These are phyloP conservation scores for Arthrobotrys megalospora DNA, from an alignment of 2,329 filamentous ascomycete genomes.

Conservation along the genomic window DNA sequence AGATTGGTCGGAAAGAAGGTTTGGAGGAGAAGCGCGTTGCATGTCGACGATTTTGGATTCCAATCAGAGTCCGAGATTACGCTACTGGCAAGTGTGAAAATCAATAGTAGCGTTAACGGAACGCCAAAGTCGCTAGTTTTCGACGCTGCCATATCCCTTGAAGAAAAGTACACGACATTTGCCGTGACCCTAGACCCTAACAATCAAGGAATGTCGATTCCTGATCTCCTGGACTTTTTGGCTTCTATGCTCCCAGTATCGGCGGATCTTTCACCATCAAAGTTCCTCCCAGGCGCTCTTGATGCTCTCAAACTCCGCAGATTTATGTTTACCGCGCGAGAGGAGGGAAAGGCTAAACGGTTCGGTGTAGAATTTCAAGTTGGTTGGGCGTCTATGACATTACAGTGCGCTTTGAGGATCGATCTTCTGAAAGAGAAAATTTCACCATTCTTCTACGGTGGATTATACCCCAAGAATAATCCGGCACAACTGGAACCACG, in stretches of 20 bases:
- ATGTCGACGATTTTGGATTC: neutral
- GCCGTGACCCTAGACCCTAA: conserved; percentile 13
- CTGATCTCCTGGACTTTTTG: conserved; percentile 9
- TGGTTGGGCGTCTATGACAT: conserved; percentile 13
- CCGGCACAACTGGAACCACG: neutral
- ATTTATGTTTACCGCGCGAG: conserved; percentile 7
- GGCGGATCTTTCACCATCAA: conserved; percentile 7
- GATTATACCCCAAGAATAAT: conserved; percentile 17
- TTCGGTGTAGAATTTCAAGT: conserved; percentile 21
- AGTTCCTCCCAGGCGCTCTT: conserved; percentile 17
- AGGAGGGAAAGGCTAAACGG: neutral
- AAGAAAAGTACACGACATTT: conserved; percentile 10
- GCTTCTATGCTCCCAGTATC: conserved; percentile 12
- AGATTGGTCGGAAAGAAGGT: conserved; percentile 12
- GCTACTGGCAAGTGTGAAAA: neutral
- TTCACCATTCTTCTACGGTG: conserved; percentile 9
- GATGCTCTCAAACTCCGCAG: conserved; percentile 28
- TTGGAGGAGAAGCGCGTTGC: conserved; percentile 1
- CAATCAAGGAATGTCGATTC: conserved; percentile 19
- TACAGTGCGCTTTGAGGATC: conserved; percentile 1
- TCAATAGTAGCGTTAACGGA: conserved; percentile 9
- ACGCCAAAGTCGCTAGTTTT: conserved; percentile 3
- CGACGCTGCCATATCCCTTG: conserved; percentile 9
- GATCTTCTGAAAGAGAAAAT: neutral
- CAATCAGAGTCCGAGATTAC: neutral